Evolutionary conservation across 2,329 filamentous ascomycete genomes (phyloP).

Genomic region (Sporothrix phasma): DNA sequence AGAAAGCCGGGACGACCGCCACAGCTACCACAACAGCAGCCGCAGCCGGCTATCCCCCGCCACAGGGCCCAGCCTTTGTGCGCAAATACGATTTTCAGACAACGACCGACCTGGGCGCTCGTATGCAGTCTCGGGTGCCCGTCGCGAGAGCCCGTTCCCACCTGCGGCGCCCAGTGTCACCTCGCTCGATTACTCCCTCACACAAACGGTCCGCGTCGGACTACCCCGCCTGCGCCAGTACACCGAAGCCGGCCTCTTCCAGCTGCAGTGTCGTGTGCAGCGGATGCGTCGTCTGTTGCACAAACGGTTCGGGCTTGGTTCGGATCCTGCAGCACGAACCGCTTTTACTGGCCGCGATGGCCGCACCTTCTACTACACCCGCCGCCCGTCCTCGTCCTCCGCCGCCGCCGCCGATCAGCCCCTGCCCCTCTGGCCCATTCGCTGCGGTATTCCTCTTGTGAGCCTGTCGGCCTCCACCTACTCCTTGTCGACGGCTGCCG

Average conservation of each 20-base stretch:
- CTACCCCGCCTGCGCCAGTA: conserved; percentile 26
- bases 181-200: conserved; percentile 32
- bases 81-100: conserved; percentile 22
- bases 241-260: conserved; percentile 12
- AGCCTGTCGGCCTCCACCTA: conserved; percentile 33
- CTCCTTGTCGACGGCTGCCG: conserved; percentile 22
- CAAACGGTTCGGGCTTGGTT: not conserved
- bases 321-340: not conserved
- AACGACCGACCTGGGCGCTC: conserved; percentile 31
- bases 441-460: conserved; percentile 26
- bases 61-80: conserved; percentile 11
- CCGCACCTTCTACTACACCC: conserved; percentile 1
- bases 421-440: conserved; percentile 14
- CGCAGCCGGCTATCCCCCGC: not conserved
- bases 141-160: not conserved
- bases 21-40: not conserved
- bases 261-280: conserved; percentile 12
- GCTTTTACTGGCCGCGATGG: not conserved
- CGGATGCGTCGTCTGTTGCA: not conserved
- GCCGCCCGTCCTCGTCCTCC: not conserved
- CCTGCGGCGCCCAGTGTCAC: conserved; percentile 11
- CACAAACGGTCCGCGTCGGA: conserved; percentile 29
- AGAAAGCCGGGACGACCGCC: not conserved
- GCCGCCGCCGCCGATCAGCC: not conserved
- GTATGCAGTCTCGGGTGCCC: conserved; percentile 26